phyloP scores from a whole-genome alignment of 306 rosid species.

The Trichosanthes truncata region DNA sequence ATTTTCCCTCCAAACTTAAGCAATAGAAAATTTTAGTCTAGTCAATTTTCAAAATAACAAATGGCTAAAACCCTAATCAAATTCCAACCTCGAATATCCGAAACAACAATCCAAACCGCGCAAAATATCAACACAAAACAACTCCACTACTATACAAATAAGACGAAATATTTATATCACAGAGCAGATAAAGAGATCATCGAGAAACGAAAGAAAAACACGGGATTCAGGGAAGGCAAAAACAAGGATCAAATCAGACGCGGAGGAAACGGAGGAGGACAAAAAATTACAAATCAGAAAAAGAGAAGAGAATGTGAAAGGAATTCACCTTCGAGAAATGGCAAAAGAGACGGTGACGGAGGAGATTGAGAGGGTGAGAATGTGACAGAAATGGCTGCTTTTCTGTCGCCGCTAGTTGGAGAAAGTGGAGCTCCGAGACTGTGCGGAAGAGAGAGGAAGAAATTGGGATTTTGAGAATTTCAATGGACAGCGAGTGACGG shows the following conservation, averaged over 20 bases:
- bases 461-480: conserved; percentile 2
- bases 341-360: neutral
- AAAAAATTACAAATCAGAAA: neutral
- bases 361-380: neutral
- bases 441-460: neutral
- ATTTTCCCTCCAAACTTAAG: neutral
- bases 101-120: neutral
- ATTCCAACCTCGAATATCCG: neutral
- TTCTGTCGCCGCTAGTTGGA: neutral
- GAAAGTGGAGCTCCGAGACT: neutral
- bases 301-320: neutral
- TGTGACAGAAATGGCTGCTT: neutral
- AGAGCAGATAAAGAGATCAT: neutral
- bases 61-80: neutral
- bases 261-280: neutral
- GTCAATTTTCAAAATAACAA: neutral
- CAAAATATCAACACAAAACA: neutral
- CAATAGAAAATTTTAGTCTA: neutral
- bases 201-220: neutral
- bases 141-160: neutral
- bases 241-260: neutral
- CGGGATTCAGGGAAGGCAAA: neutral
- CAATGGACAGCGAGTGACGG: neutral
- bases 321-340: neutral
- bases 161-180: neutral